phyloP scores from a whole-genome alignment of 768 basidiomycete genomes.

The Lentinula raphanica region DNA sequence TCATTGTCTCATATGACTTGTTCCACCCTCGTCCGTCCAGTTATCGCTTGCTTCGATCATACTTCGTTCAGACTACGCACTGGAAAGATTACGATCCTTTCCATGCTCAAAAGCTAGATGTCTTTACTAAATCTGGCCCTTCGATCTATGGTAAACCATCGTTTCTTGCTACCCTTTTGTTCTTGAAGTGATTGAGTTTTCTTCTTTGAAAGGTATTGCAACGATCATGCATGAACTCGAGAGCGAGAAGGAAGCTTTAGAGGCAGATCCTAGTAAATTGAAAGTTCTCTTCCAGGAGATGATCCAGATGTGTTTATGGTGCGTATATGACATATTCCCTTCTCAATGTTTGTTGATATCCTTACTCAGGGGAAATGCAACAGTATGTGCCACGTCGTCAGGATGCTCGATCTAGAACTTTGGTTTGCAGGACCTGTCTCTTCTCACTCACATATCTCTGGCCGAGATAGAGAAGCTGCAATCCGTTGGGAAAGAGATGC shows the following conservation, averaged over 20 bases:
- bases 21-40: constrained; percentile 30
- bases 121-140: constrained; percentile 71
- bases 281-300: constrained; percentile 73
- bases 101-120: constrained; percentile 67
- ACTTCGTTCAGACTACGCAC: constrained; percentile 57
- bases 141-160: constrained; percentile 68
- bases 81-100: constrained; percentile 88
- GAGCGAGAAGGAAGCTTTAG: constrained; percentile 37
- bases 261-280: constrained; percentile 47
- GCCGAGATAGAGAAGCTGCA: constrained; percentile 83
- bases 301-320: constrained; percentile 89
- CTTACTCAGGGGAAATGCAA: constrained; percentile 99
- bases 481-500: constrained; percentile 74
- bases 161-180: neutral
- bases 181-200: constrained; percentile 1
- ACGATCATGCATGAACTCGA: constrained; percentile 66
- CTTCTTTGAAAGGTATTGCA: constrained; percentile 55
- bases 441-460: constrained; percentile 80
- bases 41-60: constrained; percentile 78
- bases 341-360: too few relatives aligned
- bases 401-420: neutral
- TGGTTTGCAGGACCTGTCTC: constrained; percentile 73
- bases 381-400: constrained; percentile 38
- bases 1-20: constrained; percentile 3
- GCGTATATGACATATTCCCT: constrained; percentile 13